phyloP scores from a whole-genome alignment of 306 rosid genomes.

The Amphicarpaea edgeworthii region DNA sequence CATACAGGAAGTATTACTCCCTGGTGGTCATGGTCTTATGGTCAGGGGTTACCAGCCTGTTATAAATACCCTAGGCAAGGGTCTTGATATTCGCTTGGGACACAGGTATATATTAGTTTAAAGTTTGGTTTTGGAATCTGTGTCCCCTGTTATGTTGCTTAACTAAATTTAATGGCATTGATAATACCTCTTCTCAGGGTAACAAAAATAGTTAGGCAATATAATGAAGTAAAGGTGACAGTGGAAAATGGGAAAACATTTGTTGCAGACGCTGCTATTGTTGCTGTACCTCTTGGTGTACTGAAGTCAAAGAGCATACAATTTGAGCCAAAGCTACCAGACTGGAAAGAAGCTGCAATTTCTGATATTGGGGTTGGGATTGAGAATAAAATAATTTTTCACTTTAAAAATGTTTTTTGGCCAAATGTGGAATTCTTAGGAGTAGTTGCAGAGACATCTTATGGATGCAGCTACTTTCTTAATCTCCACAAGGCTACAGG shows the following conservation, averaged over 20 bases:
- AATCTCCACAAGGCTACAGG: slow-evolving; percentile 98
- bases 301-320: slow-evolving; percentile 75
- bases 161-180: slow-evolving; percentile 33
- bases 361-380: slow-evolving; percentile 90
- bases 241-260: slow-evolving; percentile 79
- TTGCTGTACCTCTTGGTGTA: slow-evolving; percentile 95
- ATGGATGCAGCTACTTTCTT: slow-evolving; percentile 97
- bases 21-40: slow-evolving; percentile 99
- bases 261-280: slow-evolving; percentile 88
- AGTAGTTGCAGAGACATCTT: slow-evolving; percentile 95
- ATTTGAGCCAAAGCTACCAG: slow-evolving; percentile 96
- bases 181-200: slow-evolving; percentile 68
- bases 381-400: slow-evolving; percentile 89
- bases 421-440: slow-evolving; percentile 98
- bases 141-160: slow-evolving; percentile 29
- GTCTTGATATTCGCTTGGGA: slow-evolving; percentile 86
- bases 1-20: slow-evolving; percentile 88
- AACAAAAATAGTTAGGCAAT: slow-evolving; percentile 72
- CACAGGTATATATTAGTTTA: slow-evolving; percentile 65
- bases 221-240: slow-evolving; percentile 82
- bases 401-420: slow-evolving; percentile 95
- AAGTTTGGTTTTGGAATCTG: slow-evolving; percentile 3
- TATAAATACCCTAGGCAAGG: slow-evolving; percentile 92
- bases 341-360: slow-evolving; percentile 96
- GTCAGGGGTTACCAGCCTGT: slow-evolving; percentile 95